Base-by-base conservation (phyloP, 2,329 filamentous ascomycete species). In the Scedosporium aurantiacum region DNA sequence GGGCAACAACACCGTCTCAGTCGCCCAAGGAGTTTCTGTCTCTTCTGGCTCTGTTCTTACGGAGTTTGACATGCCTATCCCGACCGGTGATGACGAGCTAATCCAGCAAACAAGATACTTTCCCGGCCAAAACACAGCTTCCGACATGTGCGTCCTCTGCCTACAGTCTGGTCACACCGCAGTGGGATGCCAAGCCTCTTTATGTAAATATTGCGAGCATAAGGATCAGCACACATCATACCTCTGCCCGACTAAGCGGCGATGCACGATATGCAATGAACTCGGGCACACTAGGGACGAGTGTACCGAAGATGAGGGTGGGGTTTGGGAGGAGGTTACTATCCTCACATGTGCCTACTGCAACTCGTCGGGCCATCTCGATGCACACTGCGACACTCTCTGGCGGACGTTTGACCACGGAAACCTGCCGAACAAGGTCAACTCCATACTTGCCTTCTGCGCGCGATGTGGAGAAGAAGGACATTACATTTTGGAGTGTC, bases 321-420 rank as follows among this genome's bases (percentile, higher is more conserved):
- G 45, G 6, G 21, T 18, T 18, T 18, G n/a, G 21, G n/a, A 50
- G 45, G 21, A 25, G 37, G 23, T 45, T 18, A 10, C 40, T 12
- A 23, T n/a, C 32, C 73, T 80, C 56, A 78, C 79, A 2, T 91
- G 88, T 69, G 81, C 82, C 10, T 74, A 84, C 40, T 91, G 88
- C 70, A 74, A 74, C 45, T 78, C 78, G 5, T 65, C 67, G 2
- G 75, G 79, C 7, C 88, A 91, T 66, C 66, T 78, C 7, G 87
- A 90, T 68, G 69, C 75, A 12, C 72, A 79, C 2, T 90, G 88
- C 69, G 78, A 81, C 60, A 74, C 78, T 57, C 73, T 86, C 25
- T 90, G 85, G 85, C 76, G 80, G 62, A 83, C 78, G 18, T 86
- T 80, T 68, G 27, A 37, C 58, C 12, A 23, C 2, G 18, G 16